phyloP scores from a whole-genome alignment of 2,329 filamentous ascomycete species.

The Hymenoscyphus fraxineus region DNA sequence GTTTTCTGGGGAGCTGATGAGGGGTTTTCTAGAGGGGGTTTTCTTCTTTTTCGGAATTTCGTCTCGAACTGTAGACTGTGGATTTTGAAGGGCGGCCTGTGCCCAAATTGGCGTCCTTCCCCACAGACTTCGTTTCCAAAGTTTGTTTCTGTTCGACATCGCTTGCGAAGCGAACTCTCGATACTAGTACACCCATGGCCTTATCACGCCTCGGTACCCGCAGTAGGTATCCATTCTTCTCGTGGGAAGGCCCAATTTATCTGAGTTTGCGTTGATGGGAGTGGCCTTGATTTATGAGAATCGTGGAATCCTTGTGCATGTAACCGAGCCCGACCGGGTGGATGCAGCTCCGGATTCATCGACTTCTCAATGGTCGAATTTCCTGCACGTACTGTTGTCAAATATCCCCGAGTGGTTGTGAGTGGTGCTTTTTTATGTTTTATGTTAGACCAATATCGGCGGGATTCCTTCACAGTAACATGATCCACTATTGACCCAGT shows the following conservation, averaged over 20 bases:
- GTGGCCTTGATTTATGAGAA: neutral
- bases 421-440: neutral
- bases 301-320: neutral
- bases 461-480: neutral
- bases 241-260: neutral
- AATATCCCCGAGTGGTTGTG: neutral
- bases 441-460: neutral
- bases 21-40: no score
- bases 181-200: neutral
- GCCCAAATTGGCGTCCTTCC: no score
- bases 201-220: neutral
- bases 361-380: neutral
- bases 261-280: neutral
- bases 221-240: neutral
- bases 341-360: neutral
- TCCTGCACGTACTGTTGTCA: neutral
- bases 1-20: no score
- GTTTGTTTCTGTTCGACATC: neutral
- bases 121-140: no score
- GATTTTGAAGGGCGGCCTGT: no score
- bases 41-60: no score
- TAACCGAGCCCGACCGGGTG: neutral
- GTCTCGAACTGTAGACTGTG: no score
- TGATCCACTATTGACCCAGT: neutral
- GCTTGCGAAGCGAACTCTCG: slow-evolving; percentile 1